phyloP scores from a whole-genome alignment of 306 rosid species.

The Fragaria ananassa region DNA sequence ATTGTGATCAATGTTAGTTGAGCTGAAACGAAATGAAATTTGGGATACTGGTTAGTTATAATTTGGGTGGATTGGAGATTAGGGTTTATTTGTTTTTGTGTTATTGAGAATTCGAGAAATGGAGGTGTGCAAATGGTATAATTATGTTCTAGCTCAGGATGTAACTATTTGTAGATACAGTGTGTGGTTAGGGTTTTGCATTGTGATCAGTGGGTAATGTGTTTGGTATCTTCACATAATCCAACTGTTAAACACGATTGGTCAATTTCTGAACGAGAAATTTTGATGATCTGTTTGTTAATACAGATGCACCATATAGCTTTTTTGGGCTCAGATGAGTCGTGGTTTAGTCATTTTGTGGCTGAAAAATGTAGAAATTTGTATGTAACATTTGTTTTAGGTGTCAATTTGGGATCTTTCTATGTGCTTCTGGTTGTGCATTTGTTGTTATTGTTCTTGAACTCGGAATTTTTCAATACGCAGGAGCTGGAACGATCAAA shows the following conservation, averaged over 20 bases:
- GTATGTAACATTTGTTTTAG: neutral
- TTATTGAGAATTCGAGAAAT: neutral
- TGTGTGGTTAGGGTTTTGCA: neutral
- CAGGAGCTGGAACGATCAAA: slow-evolving; percentile 70
- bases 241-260: neutral
- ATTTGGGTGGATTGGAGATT: neutral
- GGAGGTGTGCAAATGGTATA: too few species aligned
- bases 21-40: neutral
- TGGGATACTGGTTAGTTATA: neutral
- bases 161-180: neutral
- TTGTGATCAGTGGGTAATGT: slow-evolving; percentile 5
- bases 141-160: neutral
- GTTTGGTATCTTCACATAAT: neutral
- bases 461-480: slow-evolving; percentile 16
- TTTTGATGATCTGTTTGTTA: neutral
- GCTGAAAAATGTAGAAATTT: neutral
- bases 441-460: slow-evolving; percentile 17
- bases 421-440: neutral
- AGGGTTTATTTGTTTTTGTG: too few species aligned
- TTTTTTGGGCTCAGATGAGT: neutral
- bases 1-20: neutral
- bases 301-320: neutral
- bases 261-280: neutral
- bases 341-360: neutral
- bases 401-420: neutral